Evolutionary conservation across 202 grass and related monocot genomes (phyloP), one percentile per base, ranked within the genome.

Genomic region (Brachypodium distachyon): DNA sequence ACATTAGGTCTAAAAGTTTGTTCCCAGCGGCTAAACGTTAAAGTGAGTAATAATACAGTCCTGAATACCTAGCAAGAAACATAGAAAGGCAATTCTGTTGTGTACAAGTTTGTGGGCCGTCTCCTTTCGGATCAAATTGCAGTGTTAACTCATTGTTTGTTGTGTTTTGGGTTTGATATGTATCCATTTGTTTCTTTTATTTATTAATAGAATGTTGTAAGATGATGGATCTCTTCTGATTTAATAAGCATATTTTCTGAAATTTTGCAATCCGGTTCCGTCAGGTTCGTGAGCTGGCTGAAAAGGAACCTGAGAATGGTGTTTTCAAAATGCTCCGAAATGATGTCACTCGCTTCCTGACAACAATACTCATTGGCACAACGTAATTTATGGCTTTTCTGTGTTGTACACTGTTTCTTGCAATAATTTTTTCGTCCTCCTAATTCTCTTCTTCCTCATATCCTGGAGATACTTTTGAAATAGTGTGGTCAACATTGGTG

Each of bases 341-440:
- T 85, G 89, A 99, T 73, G 92, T 99, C 40, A 99, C 89, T 83
- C 96, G 96, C 52, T 99, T 96, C 57, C 81, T 96, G 60, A 99
- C 96, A 42, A 99, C 96, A n/a, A 99, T 99, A 85, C 92, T 99
- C 70, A 99, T 96, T 77, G 96, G 96, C 78, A 99, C 96, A 52
- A 99, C 96, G 91, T 94, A 94, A 86, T 75, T 55, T 64, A 36
- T 77, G 23, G n/a, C 39, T 47, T 85, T 83, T 21, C 32, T 73
- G 63, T 32, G 61, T 42, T 68, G 40, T 66, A 16, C 22, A 34
- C 4, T 81, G 36, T 53, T 77, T 70, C 9, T 58, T 65, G 26
- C 48, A 67, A 26, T 82, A n/a, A 61, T 41, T 51, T 26, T 74
- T 73, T 46, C 60, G 49, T 16, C 32, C 6, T 36, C 9, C 28